Evolutionary conservation across 768 basidiomycete species (phyloP).

Genomic region (Clathrus columnatus): DNA sequence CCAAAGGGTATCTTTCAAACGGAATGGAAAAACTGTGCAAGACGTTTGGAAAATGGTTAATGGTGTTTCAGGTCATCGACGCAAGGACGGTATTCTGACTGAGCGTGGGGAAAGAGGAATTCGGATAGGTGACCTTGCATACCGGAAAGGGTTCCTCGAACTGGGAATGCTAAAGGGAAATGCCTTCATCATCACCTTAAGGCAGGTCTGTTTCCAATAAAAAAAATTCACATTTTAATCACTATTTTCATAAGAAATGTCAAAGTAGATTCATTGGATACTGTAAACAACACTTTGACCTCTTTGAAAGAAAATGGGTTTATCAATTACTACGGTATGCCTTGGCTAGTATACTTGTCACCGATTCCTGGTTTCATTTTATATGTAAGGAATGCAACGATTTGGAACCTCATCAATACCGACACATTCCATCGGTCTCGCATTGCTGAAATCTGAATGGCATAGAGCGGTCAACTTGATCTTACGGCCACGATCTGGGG

Average conservation of each 20-base stretch:
- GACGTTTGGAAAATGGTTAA: slow-evolving; percentile 82
- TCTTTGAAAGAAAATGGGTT: slow-evolving; percentile 81
- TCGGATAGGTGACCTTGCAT: slow-evolving; percentile 79
- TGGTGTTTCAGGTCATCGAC: slow-evolving; percentile 48
- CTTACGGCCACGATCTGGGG: slow-evolving; percentile 75
- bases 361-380: not conserved
- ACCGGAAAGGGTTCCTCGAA: slow-evolving; percentile 74
- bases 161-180: slow-evolving; percentile 97
- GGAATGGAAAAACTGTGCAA: slow-evolving; percentile 68
- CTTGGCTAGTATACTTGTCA: not conserved
- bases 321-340: slow-evolving; percentile 92
- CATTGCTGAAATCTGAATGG: slow-evolving; percentile 86
- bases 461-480: slow-evolving; percentile 77
- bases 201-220: slow-evolving; percentile 47
- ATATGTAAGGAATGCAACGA: slow-evolving; percentile 80
- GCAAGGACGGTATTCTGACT: slow-evolving; percentile 46
- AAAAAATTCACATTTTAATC: not conserved
- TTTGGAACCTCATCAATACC: slow-evolving; percentile 96
- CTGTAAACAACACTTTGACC: slow-evolving; percentile 65
- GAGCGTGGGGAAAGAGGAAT: slow-evolving; percentile 85
- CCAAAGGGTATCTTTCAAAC: slow-evolving; percentile 77
- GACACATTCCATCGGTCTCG: slow-evolving; percentile 89
- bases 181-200: slow-evolving; percentile 85
- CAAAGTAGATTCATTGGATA: slow-evolving; percentile 62
- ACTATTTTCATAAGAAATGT: slow-evolving; percentile 58